Conservation (phyloP, 768 basidiomycete genomes). For the Hericium alpestre region DNA sequence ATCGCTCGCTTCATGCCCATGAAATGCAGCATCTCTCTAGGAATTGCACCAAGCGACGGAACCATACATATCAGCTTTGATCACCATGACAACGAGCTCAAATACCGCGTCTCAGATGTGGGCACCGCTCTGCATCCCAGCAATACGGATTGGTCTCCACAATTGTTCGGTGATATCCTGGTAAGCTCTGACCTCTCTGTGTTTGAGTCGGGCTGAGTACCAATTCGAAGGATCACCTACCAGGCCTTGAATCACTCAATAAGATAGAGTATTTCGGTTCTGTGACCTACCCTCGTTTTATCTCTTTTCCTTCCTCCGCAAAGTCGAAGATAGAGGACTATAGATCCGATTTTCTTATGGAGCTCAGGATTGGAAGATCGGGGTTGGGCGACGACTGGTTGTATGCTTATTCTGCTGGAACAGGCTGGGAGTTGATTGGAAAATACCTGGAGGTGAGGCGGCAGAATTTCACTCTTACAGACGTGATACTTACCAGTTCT, state of each 20-base stretch:
- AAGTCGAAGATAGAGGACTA: conserved; percentile 6
- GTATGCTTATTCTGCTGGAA: conserved; percentile 22
- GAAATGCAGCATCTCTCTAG: conserved; percentile 22
- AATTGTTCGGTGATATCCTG: conserved; percentile 19
- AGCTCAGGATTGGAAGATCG: conserved; percentile 25
- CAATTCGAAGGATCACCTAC: conserved; percentile 21
- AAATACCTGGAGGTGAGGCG: conserved; percentile 23
- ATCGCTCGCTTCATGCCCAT: background rate
- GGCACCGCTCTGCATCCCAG: conserved; percentile 22
- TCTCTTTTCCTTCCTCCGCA: conserved; percentile 2
- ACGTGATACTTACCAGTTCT: background rate
- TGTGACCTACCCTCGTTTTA: conserved; percentile 27
- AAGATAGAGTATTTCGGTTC: conserved; percentile 23
- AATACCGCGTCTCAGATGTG: conserved; percentile 21
- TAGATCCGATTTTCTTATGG: conserved; percentile 22
- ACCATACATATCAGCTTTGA: conserved; percentile 26
- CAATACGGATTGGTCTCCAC: conserved; percentile 15
- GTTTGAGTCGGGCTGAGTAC: background rate
- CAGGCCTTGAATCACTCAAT: conserved; percentile 22
- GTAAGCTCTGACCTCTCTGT: conserved; percentile 4
- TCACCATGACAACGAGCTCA: conserved; percentile 27
- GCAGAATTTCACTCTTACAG: background rate
- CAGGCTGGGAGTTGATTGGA: conserved; percentile 22
- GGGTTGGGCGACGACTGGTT: conserved; percentile 29
- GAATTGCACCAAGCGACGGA: conserved; percentile 27